Percentiles rank a stretch among this genome's conserved stretches.
Conservation (phyloP, 495 filamentous ascomycete species). For the Talaromyces liani region DNA sequence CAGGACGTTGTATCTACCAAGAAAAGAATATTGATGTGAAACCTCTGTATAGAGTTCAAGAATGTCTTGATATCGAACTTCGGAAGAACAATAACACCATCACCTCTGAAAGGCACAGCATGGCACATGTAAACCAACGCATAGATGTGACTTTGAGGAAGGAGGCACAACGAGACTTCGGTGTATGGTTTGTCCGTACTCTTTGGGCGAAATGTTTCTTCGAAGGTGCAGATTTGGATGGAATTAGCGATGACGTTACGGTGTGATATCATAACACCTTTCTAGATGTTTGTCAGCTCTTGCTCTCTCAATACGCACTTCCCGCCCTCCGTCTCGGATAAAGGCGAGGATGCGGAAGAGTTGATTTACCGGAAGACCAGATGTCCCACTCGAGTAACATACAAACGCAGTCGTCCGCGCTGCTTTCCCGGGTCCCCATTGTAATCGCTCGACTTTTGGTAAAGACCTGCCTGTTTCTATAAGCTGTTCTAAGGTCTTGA, state of each 20-base stretch:
- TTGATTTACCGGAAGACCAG: slow-evolving; percentile 64
- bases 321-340: background rate
- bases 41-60: slow-evolving; percentile 61
- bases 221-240: slow-evolving; percentile 53
- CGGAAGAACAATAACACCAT: slow-evolving; percentile 72
- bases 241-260: slow-evolving; percentile 81
- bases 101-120: slow-evolving; percentile 62
- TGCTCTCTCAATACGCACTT: background rate
- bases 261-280: slow-evolving; percentile 93
- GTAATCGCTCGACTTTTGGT: slow-evolving; percentile 54
- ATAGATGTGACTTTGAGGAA: slow-evolving; percentile 87
- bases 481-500: slow-evolving; percentile 66
- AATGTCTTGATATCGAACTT: slow-evolving; percentile 69
- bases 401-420: slow-evolving; percentile 72
- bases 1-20: slow-evolving; percentile 37
- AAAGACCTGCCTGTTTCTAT: slow-evolving; percentile 56
- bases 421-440: slow-evolving; percentile 69
- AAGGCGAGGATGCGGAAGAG: background rate
- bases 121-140: slow-evolving; percentile 71
- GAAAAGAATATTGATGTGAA: slow-evolving; percentile 62
- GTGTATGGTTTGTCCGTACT: slow-evolving; percentile 23
- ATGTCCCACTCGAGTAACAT: slow-evolving; percentile 87
- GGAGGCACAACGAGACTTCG: slow-evolving; percentile 61
- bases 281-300: slow-evolving; percentile 37
- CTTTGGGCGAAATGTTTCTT: slow-evolving; percentile 33